phyloP scores from a whole-genome alignment of 1,284 basidiomycete genomes.

The Inonotus hispidus region DNA sequence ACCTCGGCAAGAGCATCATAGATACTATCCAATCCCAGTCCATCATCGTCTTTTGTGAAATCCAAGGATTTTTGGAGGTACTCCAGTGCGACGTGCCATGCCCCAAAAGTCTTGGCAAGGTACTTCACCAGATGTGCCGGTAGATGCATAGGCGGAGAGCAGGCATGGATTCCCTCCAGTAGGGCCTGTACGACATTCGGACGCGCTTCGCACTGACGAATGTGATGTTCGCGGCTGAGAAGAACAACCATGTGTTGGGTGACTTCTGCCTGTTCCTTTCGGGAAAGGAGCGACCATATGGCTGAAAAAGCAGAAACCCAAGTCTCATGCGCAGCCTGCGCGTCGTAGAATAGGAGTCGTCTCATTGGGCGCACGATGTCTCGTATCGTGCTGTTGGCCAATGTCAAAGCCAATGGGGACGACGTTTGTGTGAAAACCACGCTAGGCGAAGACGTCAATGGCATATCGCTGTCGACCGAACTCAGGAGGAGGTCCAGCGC shows the following conservation, averaged over 20 bases:
- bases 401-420: slow-evolving; percentile 19
- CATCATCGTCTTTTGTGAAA: slow-evolving; percentile 76
- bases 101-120: slow-evolving; percentile 92
- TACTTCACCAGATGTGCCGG: slow-evolving; percentile 97
- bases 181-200: slow-evolving; percentile 95
- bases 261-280: slow-evolving; percentile 85
- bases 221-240: slow-evolving; percentile 91
- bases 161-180: slow-evolving; percentile 79
- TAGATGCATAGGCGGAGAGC: slow-evolving; percentile 80
- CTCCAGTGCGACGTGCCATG: slow-evolving; percentile 92
- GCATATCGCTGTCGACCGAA: slow-evolving; percentile 64
- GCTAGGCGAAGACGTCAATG: slow-evolving; percentile 33
- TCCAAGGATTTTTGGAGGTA: slow-evolving; percentile 80
- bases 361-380: slow-evolving; percentile 75
- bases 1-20: slow-evolving; percentile 92
- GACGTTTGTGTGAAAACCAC: slow-evolving; percentile 35
- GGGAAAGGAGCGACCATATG: slow-evolving; percentile 83
- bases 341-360: slow-evolving; percentile 79
- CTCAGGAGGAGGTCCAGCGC: slow-evolving; percentile 89
- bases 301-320: slow-evolving; percentile 92
- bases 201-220: slow-evolving; percentile 84
- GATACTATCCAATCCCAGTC: slow-evolving; percentile 76
- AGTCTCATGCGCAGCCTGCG: slow-evolving; percentile 71
- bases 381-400: slow-evolving; percentile 39
- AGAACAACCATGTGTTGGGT: slow-evolving; percentile 89